Base-by-base conservation (phyloP, 768 basidiomycete species). In the Suillus cothurnatus region DNA sequence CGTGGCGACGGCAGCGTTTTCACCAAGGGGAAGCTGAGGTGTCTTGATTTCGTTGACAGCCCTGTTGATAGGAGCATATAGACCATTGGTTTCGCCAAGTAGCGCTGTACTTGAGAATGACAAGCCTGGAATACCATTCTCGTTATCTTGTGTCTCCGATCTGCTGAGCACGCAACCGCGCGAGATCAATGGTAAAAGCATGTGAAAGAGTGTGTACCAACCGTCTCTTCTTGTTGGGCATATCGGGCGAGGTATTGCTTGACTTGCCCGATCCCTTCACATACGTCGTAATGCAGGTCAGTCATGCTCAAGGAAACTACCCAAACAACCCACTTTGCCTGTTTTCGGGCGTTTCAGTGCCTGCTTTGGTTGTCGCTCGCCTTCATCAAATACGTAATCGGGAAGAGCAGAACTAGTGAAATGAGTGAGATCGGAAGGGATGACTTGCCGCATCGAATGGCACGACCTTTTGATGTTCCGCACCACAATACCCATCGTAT, bases 401-500 rank as follows among this genome's bases (percentile, higher is more conserved):
- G 94, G 94, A 34, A 96, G 81, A 2, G 81, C 81, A 61, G 91
- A 83, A 70, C 94, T 95, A 70, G 32, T 63, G 66, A 61, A 66
- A 64, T 69, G 59, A 67, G 66, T 58, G 70, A 73, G 71, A 73
- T 69, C 23, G 59, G 31, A 56, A 64, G 15, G 61, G 71, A 66
- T 69, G 63, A 63, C 62, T 26, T 58, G 68, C 55, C 49, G 59
- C 57, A 65, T 64, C 59, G 17, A 68, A 63, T 57, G 64, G 58
- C 70, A 69, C 72, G 72, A 95, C 96, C 88, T 90, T 83, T 88
- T 97, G 73, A 98, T 94, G 74, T 99, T 91, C 58, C 94, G 89
- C 34, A 99, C 91, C 58, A 93, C 86, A 66, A 99, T 92, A 26
- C 95, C 95, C 97, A 99, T 99, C 62, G 87, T 88, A 17, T 86